Base-by-base conservation (phyloP, 2,329 filamentous ascomycete species). In the Didymella arachidicola region DNA sequence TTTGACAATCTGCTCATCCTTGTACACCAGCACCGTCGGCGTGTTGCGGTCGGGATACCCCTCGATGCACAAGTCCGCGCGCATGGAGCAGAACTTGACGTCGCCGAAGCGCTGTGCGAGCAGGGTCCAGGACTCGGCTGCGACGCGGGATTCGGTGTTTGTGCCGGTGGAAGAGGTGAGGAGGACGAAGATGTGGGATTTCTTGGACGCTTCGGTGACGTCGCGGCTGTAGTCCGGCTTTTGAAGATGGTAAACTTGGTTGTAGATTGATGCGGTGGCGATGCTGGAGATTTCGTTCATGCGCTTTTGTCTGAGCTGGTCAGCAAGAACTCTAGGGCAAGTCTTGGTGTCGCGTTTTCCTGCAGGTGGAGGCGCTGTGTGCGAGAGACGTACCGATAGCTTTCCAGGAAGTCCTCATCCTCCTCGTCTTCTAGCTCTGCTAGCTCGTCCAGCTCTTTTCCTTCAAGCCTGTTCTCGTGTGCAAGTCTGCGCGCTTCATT, bases 31-130 rank as follows among this genome's bases (percentile, higher is more conserved):
- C 34, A 99, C 92, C 0, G 95, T 99, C 1, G 95, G 95, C 57
- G 93, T 97, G 76, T 99, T 99, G 57, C 86, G 85, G 71, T 98
- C 95, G 1, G 95, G 95, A 77, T 99, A 99, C 39, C 92, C 92
- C 76, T 98, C 95, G 68, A 99, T 97, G 57, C 95, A 97, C 80
- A 97, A 87, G 72, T 92, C 89, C 7, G 89, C 95, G 67, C 89
- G 86, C 67, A 99, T 98, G 80, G 98, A 92, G 77, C 94, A 98
- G 79, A 99, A 99, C 79, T 99, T 99, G 77, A 99, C 82, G 65
- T 99, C 94, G 19, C 93, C 92, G 72, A 93, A 99, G 71, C 94
- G 92, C 59, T 79, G 80, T 0, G 95, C 94, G 39, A 95, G 84
- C 71, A 93, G 87, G 34, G 89, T 84, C 93, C 94, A 99, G 19